Percentiles rank a stretch among this genome's conserved stretches.
These are phyloP conservation scores for Carex scoparia DNA, from an alignment of 176 grass and related monocot species.

Conservation along the genomic window DNA sequence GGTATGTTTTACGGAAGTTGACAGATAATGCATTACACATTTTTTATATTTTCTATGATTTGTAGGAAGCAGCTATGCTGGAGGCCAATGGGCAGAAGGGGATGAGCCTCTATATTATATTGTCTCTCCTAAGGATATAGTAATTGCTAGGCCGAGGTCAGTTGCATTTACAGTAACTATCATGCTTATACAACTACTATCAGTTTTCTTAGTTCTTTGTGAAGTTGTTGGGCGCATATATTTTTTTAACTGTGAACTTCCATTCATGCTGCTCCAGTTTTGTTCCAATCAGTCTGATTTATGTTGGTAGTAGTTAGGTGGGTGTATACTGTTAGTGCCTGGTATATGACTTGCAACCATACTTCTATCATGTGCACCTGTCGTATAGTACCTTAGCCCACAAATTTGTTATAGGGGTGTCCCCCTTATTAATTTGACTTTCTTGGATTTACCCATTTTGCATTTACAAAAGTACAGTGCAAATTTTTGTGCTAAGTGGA, in stretches of 20 bases:
- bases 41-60: slow-evolving; percentile 24
- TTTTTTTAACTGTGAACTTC: background rate
- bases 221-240: background rate
- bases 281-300: background rate
- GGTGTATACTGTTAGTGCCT: background rate
- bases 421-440: background rate
- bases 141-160: slow-evolving; percentile 89
- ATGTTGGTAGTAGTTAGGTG: background rate
- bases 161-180: slow-evolving; percentile 2
- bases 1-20: background rate
- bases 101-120: slow-evolving; percentile 99
- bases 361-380: background rate
- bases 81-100: slow-evolving; percentile 92
- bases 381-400: background rate
- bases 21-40: background rate
- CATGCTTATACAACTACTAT: background rate
- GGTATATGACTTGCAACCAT: background rate
- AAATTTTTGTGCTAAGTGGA: slow-evolving; percentile 26
- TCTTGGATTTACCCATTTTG: background rate
- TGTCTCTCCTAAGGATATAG: slow-evolving; percentile 96
- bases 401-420: background rate
- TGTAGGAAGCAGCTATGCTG: slow-evolving; percentile 94
- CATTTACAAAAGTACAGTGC: background rate
- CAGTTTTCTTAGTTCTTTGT: background rate
- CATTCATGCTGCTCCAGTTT: background rate